These are phyloP conservation scores for Eucalyptus viminalis DNA, from an alignment of 345 rosid species.

Conservation along the genomic window DNA sequence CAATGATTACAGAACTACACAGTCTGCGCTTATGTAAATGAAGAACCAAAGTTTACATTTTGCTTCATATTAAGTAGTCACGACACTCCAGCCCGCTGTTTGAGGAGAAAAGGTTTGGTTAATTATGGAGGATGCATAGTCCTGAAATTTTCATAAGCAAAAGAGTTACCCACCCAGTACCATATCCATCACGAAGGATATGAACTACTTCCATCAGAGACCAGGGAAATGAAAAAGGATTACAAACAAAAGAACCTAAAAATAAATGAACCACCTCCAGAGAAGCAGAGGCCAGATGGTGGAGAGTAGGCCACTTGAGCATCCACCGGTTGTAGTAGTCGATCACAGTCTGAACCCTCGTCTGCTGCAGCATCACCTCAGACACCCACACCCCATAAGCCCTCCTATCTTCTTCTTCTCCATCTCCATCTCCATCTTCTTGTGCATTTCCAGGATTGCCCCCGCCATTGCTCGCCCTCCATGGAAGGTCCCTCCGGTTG, in stretches of 20 bases:
- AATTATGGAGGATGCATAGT: neutral
- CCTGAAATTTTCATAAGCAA: neutral
- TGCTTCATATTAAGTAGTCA: neutral
- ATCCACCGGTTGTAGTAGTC: constrained; percentile 90
- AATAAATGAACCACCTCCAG: neutral
- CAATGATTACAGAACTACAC: neutral
- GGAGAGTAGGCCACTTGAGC: constrained; percentile 77
- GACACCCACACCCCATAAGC: constrained; percentile 96
- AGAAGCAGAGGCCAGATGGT: constrained; percentile 71
- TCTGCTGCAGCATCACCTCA: constrained; percentile 94
- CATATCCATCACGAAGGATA: neutral
- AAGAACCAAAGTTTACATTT: neutral
- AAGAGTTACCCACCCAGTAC: neutral
- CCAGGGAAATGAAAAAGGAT: neutral
- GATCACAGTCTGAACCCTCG: constrained; percentile 86
- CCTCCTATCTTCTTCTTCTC: constrained; percentile 20
- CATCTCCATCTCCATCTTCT: neutral
- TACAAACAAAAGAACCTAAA: neutral
- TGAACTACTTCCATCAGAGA: neutral
- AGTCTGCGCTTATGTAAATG: neutral
- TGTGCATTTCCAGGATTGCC: neutral
- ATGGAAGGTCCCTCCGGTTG: constrained; percentile 69
- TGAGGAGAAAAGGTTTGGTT: neutral
- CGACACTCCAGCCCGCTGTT: neutral
- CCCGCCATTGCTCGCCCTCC: constrained; percentile 28